phyloP scores from a whole-genome alignment of 306 rosid species.

The Luffa aegyptiaca region DNA sequence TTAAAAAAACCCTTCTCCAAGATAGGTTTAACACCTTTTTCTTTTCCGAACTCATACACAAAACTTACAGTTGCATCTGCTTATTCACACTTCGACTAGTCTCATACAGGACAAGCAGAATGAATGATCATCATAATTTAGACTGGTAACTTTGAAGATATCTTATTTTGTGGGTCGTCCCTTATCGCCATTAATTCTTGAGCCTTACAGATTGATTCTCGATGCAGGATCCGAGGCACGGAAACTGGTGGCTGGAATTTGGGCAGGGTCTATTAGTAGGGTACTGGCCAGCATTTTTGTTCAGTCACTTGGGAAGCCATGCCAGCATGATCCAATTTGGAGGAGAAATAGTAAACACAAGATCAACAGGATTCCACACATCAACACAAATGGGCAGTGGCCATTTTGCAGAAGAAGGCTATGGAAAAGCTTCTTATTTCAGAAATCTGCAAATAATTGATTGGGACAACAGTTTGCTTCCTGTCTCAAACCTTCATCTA shows the following conservation, averaged over 20 bases:
- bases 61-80: background rate
- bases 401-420: conserved; percentile 90
- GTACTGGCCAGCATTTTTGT: conserved; percentile 87
- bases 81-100: background rate
- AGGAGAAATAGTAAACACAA: conserved; percentile 84
- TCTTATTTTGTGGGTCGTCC: background rate
- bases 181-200: background rate
- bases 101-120: background rate
- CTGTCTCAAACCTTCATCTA: conserved; percentile 60
- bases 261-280: conserved; percentile 84
- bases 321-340: conserved; percentile 97
- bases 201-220: background rate
- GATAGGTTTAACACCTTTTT: background rate
- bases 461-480: conserved; percentile 94
- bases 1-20: background rate
- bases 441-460: conserved; percentile 84
- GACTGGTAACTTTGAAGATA: background rate
- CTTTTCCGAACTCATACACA: background rate
- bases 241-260: conserved; percentile 95
- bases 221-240: conserved; percentile 87
- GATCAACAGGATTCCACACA: conserved; percentile 81
- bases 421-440: conserved; percentile 87
- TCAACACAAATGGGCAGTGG: conserved; percentile 98
- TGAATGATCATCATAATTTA: background rate
- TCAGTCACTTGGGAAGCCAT: conserved; percentile 81